Percentiles rank a stretch among this genome's conserved stretches.
Evolutionary conservation across 345 rosid species (phyloP).

Genomic region (Capsella bursapastoris): DNA sequence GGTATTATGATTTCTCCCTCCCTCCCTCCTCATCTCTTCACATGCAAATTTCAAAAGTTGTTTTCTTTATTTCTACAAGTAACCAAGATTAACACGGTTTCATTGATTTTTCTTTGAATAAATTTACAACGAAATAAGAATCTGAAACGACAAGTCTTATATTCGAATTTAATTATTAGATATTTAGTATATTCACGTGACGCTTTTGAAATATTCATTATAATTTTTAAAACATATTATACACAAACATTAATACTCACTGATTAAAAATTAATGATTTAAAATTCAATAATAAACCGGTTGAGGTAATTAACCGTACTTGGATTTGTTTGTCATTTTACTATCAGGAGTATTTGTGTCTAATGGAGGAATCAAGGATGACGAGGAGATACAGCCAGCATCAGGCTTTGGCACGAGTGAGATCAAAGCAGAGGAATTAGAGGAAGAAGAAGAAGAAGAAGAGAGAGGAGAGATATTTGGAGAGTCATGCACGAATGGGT

Average conservation of each 20-base stretch:
- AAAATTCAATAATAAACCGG: neutral
- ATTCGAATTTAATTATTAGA: neutral
- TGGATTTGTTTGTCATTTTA: slow-evolving; percentile 3
- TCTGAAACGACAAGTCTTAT: neutral
- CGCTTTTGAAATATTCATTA: neutral
- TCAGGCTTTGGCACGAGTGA: slow-evolving; percentile 38
- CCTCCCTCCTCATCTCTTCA: neutral
- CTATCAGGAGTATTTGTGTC: slow-evolving; percentile 21
- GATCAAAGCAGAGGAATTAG: slow-evolving; percentile 47
- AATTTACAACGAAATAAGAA: neutral
- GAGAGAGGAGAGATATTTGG: slow-evolving; percentile 68
- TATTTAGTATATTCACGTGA: slow-evolving; percentile 23
- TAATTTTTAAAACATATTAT: neutral
- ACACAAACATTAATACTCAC: neutral
- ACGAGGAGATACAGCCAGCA: slow-evolving; percentile 25
- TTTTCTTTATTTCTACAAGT: slow-evolving; percentile 35
- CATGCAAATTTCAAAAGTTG: slow-evolving; percentile 17
- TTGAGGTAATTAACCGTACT: neutral
- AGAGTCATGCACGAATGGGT: slow-evolving; percentile 81
- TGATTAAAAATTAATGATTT: neutral
- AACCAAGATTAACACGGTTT: slow-evolving; percentile 13
- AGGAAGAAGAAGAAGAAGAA: slow-evolving; percentile 53
- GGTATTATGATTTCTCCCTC: slow-evolving; percentile 46
- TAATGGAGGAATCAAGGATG: slow-evolving; percentile 9
- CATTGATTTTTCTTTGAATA: slow-evolving; percentile 1